These are phyloP conservation scores for Bretziella fagacearum DNA, from an alignment of 2,329 filamentous ascomycete genomes.

Conservation along the genomic window DNA sequence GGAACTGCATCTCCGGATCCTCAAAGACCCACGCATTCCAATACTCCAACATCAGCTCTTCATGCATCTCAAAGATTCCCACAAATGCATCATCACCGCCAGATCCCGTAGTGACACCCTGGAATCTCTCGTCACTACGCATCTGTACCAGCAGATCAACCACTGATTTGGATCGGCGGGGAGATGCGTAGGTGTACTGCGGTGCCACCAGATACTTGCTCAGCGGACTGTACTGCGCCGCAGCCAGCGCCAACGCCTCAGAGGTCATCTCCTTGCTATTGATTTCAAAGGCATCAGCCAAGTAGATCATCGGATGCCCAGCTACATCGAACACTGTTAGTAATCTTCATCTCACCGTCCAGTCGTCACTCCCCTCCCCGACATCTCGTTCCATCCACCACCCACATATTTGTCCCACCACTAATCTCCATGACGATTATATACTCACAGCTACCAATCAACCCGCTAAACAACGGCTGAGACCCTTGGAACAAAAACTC, in stretches of 20 bases:
- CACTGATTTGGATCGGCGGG: constrained; percentile 42
- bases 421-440: no score
- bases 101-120: constrained; percentile 40
- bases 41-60: constrained; percentile 60
- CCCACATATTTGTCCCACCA: no score
- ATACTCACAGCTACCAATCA: constrained; percentile 59
- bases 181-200: constrained; percentile 42
- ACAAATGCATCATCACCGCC: constrained; percentile 39
- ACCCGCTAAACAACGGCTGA: constrained; percentile 61
- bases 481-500: constrained; percentile 61
- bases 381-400: no score
- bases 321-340: constrained; percentile 31
- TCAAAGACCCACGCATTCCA: constrained; percentile 74
- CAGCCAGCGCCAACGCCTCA: constrained; percentile 61
- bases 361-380: no score
- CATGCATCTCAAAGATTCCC: constrained; percentile 47
- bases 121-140: constrained; percentile 49
- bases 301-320: constrained; percentile 81
- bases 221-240: constrained; percentile 39
- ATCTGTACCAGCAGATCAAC: constrained; percentile 57
- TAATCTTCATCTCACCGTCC: background rate
- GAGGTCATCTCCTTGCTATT: constrained; percentile 72
- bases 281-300: constrained; percentile 87
- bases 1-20: constrained; percentile 57
- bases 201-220: constrained; percentile 47